A percentile compares a stretch with the other conserved stretches of the same genome.
Conservation (phyloP, 352 stramenopile genomes). For the Globisporangium radiosum region DNA sequence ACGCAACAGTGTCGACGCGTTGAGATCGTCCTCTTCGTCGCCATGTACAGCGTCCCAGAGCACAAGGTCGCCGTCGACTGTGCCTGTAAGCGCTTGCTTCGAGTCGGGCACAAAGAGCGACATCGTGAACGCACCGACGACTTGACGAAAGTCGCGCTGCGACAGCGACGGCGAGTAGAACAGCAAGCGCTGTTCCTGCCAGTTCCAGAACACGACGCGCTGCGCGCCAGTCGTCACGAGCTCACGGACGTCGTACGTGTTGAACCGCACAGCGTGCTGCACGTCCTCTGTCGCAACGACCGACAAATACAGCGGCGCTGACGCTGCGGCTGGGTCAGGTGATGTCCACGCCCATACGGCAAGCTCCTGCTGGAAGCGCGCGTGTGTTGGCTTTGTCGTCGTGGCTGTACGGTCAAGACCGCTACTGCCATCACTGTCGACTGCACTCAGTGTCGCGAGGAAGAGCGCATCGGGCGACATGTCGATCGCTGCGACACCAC, state of each 20-base stretch:
- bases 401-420: neutral
- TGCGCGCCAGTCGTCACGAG: constrained; percentile 86
- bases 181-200: constrained; percentile 66
- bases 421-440: constrained; percentile 22
- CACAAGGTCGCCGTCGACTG: constrained; percentile 81
- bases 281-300: constrained; percentile 69
- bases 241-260: constrained; percentile 83
- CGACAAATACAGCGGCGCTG: constrained; percentile 41
- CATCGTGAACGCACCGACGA: constrained; percentile 78
- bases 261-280: constrained; percentile 84
- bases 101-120: constrained; percentile 86
- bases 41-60: constrained; percentile 71
- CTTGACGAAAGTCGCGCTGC: constrained; percentile 75
- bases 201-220: constrained; percentile 89
- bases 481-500: constrained; percentile 81
- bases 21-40: constrained; percentile 19
- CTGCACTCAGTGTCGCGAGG: constrained; percentile 74
- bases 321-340: constrained; percentile 10
- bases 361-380: constrained; percentile 66
- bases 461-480: constrained; percentile 88
- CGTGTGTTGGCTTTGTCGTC: constrained; percentile 12
- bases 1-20: constrained; percentile 12
- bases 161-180: constrained; percentile 83
- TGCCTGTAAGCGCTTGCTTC: constrained; percentile 80
- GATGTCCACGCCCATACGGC: constrained; percentile 87